Evolutionary conservation across 176 grass and related monocot genomes (phyloP).

Genomic region (Lolium multiflorum): DNA sequence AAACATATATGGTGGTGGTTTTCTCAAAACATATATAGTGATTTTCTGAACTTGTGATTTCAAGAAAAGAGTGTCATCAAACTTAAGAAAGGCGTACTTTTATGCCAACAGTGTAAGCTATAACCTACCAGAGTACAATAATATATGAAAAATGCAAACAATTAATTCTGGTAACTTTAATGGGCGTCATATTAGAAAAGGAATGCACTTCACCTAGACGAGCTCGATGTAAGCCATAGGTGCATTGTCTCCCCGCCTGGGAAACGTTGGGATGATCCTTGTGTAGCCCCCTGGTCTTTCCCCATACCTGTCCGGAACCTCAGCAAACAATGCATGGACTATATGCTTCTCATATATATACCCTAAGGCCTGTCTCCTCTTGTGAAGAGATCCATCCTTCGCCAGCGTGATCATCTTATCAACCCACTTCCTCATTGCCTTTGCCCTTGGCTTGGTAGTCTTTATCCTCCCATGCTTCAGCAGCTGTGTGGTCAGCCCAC

Average conservation of each 20-base stretch:
- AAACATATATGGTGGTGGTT: neutral
- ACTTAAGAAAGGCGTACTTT: neutral
- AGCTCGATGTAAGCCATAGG: constrained; percentile 95
- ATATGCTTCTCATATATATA: constrained; percentile 94
- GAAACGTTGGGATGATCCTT: constrained; percentile 84
- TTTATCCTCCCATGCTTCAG: constrained; percentile 93
- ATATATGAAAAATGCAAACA: neutral
- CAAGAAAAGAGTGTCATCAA: neutral
- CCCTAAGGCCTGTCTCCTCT: constrained; percentile 85
- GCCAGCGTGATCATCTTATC: constrained; percentile 94
- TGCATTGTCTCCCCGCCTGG: constrained; percentile 89
- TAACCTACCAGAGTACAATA: neutral
- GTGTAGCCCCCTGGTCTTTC: constrained; percentile 88
- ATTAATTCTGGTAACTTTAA: neutral
- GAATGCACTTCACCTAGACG: constrained; percentile 66
- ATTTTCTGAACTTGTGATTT: neutral
- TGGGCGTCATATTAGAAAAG: neutral
- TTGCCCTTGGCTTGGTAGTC: constrained; percentile 82
- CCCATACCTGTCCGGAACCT: constrained; percentile 83
- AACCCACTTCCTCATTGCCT: constrained; percentile 84
- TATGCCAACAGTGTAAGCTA: constrained; percentile 1
- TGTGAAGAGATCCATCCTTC: constrained; percentile 94
- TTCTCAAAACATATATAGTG: neutral
- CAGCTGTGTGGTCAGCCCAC: constrained; percentile 79
- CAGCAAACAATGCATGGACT: constrained; percentile 87